phyloP scores from a whole-genome alignment of 2,329 filamentous ascomycete genomes.

The Penicillium sp. region DNA sequence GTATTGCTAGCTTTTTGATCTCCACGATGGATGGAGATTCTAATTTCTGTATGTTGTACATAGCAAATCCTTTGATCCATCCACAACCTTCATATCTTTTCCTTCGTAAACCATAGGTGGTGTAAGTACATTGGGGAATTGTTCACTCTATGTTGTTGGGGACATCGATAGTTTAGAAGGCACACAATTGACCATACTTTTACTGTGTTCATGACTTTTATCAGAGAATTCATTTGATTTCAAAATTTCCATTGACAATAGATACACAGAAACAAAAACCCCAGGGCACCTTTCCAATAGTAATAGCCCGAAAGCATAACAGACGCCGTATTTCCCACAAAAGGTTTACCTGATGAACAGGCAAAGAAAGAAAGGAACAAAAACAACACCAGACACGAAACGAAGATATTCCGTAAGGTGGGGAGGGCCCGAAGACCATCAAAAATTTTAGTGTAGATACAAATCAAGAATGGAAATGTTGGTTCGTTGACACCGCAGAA shows the following conservation, averaged over 20 bases:
- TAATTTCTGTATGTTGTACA: conserved; percentile 27
- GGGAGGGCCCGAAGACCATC: not conserved
- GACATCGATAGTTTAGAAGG: not conserved
- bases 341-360: not conserved
- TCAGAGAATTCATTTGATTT: not conserved
- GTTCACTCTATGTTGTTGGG: not conserved
- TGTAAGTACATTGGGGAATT: not conserved
- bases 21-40: conserved; percentile 12
- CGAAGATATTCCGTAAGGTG: not conserved
- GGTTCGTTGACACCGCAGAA: conserved; percentile 7
- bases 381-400: conserved; percentile 6
- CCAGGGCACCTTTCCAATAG: not conserved
- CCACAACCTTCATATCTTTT: not conserved
- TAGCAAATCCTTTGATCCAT: conserved; percentile 15
- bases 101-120: not conserved
- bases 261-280: not conserved
- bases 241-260: not conserved
- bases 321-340: conserved; percentile 3
- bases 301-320: not conserved
- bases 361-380: not conserved
- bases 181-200: not conserved
- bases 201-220: not conserved
- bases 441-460: conserved; percentile 17
- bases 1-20: conserved; percentile 25
- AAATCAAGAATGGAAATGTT: conserved; percentile 14